Conservation (phyloP, 441 rosid species). For the Hura crepitans region DNA sequence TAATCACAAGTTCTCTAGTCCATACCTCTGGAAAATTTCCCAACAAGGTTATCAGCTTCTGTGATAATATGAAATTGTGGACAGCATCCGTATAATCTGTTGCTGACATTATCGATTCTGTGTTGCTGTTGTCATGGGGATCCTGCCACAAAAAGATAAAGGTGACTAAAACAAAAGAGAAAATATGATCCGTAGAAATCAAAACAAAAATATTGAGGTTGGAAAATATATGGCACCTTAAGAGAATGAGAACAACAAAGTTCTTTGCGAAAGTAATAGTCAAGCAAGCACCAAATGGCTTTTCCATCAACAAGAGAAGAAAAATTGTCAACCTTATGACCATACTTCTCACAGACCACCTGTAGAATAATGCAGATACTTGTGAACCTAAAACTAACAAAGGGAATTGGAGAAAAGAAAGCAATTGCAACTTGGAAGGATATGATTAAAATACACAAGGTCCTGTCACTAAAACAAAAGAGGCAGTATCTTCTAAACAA, state of each 20-base stretch:
- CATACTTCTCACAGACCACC: constrained; percentile 63
- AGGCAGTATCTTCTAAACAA: not conserved
- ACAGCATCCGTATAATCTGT: constrained; percentile 70
- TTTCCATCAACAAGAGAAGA: constrained; percentile 73
- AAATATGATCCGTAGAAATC: constrained; percentile 1
- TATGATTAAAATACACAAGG: not conserved
- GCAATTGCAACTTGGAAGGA: not conserved
- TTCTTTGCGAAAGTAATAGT: constrained; percentile 78
- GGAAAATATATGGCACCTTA: constrained; percentile 37
- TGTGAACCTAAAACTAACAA: not conserved
- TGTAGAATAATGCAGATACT: constrained; percentile 31
- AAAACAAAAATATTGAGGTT: constrained; percentile 13
- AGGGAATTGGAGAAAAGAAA: not conserved
- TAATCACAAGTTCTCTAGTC: constrained; percentile 1
- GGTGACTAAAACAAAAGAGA: constrained; percentile 13
- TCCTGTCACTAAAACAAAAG: not conserved
- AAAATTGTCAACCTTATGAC: constrained; percentile 45
- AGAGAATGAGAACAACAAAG: constrained; percentile 55
- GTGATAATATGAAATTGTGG: constrained; percentile 76
- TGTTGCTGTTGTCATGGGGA: constrained; percentile 37
- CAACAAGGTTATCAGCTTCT: constrained; percentile 65
- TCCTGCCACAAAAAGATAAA: constrained; percentile 40
- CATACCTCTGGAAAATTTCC: constrained; percentile 91
- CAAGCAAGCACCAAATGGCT: constrained; percentile 95
- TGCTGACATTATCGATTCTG: constrained; percentile 61